Conservation (phyloP, 352 stramenopile genomes). For the Phytopythium oedochilum region DNA sequence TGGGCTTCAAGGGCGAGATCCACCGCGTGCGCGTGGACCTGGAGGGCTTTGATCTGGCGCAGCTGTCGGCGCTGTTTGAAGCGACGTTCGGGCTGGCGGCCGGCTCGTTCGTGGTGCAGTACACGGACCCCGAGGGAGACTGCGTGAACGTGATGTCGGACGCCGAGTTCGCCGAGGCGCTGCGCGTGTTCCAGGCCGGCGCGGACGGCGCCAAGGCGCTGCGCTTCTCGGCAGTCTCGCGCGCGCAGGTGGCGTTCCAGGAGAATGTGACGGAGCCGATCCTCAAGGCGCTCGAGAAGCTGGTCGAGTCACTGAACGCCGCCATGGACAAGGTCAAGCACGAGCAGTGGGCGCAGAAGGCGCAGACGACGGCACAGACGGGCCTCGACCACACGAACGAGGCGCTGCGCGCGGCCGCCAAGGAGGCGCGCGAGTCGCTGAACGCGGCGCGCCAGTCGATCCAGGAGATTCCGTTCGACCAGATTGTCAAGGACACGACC, state of each 20-base stretch:
- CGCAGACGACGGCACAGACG: slow-evolving; percentile 41
- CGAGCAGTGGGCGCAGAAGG: slow-evolving; percentile 56
- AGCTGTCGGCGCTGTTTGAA: slow-evolving; percentile 50
- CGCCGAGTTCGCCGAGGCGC: slow-evolving; percentile 60
- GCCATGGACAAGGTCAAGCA: slow-evolving; percentile 85
- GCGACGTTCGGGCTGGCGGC: slow-evolving; percentile 50
- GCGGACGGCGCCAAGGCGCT: slow-evolving; percentile 39
- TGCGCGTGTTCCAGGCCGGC: slow-evolving; percentile 40
- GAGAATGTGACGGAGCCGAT: slow-evolving; percentile 78
- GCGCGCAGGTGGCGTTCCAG: slow-evolving; percentile 60
- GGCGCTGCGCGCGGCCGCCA: slow-evolving; percentile 46
- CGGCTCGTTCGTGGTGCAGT: slow-evolving; percentile 66
- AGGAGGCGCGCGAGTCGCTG: slow-evolving; percentile 55
- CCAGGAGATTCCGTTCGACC: slow-evolving; percentile 82
- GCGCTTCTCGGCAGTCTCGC: slow-evolving; percentile 62
- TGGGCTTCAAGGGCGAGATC: slow-evolving; percentile 81
- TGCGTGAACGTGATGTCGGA: slow-evolving; percentile 68
- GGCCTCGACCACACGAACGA: slow-evolving; percentile 60
- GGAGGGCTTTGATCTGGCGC: slow-evolving; percentile 31
- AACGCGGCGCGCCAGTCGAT: slow-evolving; percentile 43
- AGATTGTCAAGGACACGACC: slow-evolving; percentile 72
- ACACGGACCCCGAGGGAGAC: slow-evolving; percentile 74
- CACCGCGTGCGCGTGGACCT: slow-evolving; percentile 73
- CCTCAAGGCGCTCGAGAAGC: slow-evolving; percentile 76
- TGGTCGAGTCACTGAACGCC: slow-evolving; percentile 70